Evolutionary conservation across 345 rosid genomes (phyloP).

Genomic region (Balakata baccata): DNA sequence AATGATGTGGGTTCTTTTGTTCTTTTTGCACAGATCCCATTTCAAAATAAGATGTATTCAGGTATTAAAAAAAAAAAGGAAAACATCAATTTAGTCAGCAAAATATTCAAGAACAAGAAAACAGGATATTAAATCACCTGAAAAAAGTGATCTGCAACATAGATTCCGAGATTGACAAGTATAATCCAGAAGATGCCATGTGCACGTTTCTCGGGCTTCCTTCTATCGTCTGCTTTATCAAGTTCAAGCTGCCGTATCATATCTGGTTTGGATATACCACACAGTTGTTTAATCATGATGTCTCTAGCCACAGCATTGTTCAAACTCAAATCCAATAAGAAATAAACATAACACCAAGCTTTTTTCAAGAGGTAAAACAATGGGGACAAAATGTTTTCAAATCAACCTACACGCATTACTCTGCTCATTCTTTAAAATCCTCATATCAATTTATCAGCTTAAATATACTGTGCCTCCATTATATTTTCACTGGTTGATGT

Average conservation of each 20-base stretch:
- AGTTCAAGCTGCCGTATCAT: slow-evolving; percentile 57
- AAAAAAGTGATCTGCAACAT: slow-evolving; percentile 71
- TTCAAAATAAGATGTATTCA: background rate
- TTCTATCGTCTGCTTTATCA: slow-evolving; percentile 43
- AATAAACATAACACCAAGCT: no score
- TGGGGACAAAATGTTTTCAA: no score
- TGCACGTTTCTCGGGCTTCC: slow-evolving; percentile 49
- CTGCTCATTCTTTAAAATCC: no score
- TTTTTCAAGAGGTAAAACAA: no score
- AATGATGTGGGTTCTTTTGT: no score
- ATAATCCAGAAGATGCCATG: slow-evolving; percentile 85
- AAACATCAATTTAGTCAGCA: background rate
- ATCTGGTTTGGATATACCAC: slow-evolving; percentile 38
- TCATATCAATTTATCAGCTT: no score
- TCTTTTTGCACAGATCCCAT: background rate
- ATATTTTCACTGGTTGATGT: background rate
- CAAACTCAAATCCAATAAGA: background rate
- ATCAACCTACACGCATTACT: no score
- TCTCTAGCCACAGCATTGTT: background rate
- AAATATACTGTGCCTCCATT: no score
- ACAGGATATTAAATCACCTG: slow-evolving; percentile 42
- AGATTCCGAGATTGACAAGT: slow-evolving; percentile 74
- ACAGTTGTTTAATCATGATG: background rate
- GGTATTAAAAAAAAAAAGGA: background rate
- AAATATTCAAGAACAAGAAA: background rate